These are phyloP conservation scores for Dothistroma pini DNA, from an alignment of 2,329 filamentous ascomycete species.

Conservation along the genomic window DNA sequence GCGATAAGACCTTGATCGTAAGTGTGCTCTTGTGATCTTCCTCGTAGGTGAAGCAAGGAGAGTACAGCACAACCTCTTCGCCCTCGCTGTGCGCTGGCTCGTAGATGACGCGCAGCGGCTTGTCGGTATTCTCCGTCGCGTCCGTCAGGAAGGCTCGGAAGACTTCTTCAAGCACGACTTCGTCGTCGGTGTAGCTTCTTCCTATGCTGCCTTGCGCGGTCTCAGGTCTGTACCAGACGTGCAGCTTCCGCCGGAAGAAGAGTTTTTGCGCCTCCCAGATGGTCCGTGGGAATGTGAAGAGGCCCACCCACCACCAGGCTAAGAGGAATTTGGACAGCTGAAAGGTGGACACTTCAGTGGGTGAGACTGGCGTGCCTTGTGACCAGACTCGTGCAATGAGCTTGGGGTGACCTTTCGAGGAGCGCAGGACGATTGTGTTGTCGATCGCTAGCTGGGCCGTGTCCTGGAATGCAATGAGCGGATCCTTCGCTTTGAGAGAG, in stretches of 20 bases:
- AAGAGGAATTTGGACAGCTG: constrained; percentile 29
- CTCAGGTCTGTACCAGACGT: constrained; percentile 64
- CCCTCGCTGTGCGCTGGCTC: constrained; percentile 43
- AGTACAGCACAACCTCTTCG: constrained; percentile 32
- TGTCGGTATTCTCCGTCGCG: constrained; percentile 48
- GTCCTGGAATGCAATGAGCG: constrained; percentile 36
- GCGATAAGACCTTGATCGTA: constrained; percentile 59
- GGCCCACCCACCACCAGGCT: constrained; percentile 64
- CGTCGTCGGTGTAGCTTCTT: constrained; percentile 50
- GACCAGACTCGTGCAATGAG: constrained; percentile 60
- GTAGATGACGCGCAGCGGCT: constrained; percentile 52
- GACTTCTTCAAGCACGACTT: constrained; percentile 42
- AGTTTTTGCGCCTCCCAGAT: constrained; percentile 57
- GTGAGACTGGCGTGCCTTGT: constrained; percentile 49
- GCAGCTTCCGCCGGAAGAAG: constrained; percentile 55
- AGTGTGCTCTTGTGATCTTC: constrained; percentile 42
- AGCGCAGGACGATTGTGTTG: constrained; percentile 58
- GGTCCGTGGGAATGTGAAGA: constrained; percentile 64
- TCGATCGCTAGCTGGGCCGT: constrained; percentile 44
- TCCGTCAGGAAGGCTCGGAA: constrained; percentile 42
- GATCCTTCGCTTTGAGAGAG: constrained; percentile 45
- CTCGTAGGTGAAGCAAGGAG: constrained; percentile 35
- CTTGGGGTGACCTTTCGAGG: constrained; percentile 59
- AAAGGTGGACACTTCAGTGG: constrained; percentile 41
- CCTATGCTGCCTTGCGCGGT: constrained; percentile 55